Evolutionary conservation across 164 flowering plant species (phyloP).

Genomic region (Tetracentron sinense): DNA sequence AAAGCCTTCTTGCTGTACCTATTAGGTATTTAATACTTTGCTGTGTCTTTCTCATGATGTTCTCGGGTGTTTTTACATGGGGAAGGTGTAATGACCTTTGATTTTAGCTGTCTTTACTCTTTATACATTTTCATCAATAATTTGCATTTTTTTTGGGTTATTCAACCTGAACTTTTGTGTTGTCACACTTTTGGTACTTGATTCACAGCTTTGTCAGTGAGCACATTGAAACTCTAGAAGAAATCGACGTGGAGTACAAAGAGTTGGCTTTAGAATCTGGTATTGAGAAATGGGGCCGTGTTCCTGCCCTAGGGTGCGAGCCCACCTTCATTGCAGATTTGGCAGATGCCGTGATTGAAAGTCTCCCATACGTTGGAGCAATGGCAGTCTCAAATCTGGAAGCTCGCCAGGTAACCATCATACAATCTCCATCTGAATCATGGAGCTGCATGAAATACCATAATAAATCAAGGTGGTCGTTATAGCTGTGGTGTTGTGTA

Average conservation of each 20-base stretch:
- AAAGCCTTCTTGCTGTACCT: constrained; percentile 90
- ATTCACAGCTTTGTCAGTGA: constrained; percentile 88
- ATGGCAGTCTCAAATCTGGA: constrained; percentile 96
- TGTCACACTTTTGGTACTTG: constrained; percentile 9
- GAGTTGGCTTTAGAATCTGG: constrained; percentile 94
- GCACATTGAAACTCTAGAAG: constrained; percentile 97
- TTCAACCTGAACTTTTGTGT: constrained; percentile 2
- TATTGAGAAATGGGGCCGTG: constrained; percentile 92
- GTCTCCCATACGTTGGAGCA: constrained; percentile 95
- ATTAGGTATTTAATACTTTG: constrained; percentile 52
- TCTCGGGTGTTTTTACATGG: no score
- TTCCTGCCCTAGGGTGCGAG: constrained; percentile 93
- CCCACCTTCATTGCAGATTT: constrained; percentile 87
- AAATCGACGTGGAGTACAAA: constrained; percentile 95
- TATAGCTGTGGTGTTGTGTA: no score
- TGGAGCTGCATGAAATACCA: no score
- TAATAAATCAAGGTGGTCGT: no score
- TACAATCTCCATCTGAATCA: no score
- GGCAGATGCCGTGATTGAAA: constrained; percentile 98
- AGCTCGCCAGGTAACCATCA: constrained; percentile 98
- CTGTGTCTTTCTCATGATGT: neutral
- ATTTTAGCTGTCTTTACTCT: neutral
- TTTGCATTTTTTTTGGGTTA: constrained; percentile 2
- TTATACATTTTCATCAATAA: neutral
- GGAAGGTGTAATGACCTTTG: no score